phyloP scores from a whole-genome alignment of 371 early-diverging fungal species.

The Lichtheimia ornata region DNA sequence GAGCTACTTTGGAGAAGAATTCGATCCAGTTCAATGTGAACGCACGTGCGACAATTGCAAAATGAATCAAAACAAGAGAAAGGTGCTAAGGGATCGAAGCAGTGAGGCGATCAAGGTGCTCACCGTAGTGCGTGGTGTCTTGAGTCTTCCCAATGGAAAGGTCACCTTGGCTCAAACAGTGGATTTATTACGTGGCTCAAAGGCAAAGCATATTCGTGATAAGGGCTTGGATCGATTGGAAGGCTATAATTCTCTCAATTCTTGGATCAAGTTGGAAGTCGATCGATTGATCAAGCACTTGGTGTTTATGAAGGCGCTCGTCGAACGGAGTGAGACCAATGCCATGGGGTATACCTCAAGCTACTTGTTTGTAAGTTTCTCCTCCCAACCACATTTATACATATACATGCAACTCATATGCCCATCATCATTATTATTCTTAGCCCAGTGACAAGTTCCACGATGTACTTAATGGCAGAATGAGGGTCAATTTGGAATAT shows the following conservation, averaged over 20 bases:
- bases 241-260: conserved; percentile 68
- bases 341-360: conserved; percentile 18
- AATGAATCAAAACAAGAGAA: conserved; percentile 19
- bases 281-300: conserved; percentile 73
- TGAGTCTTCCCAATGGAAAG: conserved; percentile 34
- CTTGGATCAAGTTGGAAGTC: conserved; percentile 51
- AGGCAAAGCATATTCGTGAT: conserved; percentile 54
- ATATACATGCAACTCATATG: not conserved
- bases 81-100: conserved; percentile 15
- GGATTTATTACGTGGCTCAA: conserved; percentile 82
- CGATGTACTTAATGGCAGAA: not conserved
- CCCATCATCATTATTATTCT: not conserved
- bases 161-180: conserved; percentile 77
- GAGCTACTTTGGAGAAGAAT: conserved; percentile 94
- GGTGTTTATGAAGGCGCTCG: conserved; percentile 57
- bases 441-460: not conserved
- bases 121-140: conserved; percentile 37
- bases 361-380: conserved; percentile 20
- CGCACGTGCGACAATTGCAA: conserved; percentile 96
- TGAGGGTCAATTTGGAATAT: not conserved
- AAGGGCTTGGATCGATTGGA: conserved; percentile 49
- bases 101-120: conserved; percentile 58
- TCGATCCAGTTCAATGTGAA: conserved; percentile 70
- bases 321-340: conserved; percentile 55
- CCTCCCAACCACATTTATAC: not conserved